Conservation (phyloP, 2,329 filamentous ascomycete species). For the Pseudocercospora macadamiae region DNA sequence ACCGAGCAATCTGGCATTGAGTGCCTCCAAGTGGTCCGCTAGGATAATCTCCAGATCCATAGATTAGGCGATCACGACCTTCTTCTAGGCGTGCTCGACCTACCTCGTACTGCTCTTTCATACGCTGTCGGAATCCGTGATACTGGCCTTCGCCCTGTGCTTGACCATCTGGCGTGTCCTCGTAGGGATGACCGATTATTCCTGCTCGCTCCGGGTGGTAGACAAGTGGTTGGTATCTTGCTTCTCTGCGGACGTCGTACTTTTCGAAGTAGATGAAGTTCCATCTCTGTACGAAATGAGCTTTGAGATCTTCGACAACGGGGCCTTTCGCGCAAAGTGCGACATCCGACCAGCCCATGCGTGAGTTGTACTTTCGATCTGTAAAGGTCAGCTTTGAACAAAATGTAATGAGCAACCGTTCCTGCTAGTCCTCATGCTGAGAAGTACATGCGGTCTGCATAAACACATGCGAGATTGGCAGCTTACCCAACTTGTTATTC, state of each 20-base stretch:
- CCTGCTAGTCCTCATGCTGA: too few species aligned
- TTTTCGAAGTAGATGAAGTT: conserved; percentile 88
- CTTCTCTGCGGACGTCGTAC: conserved; percentile 64
- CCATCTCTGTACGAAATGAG: conserved; percentile 85
- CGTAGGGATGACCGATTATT: conserved; percentile 39
- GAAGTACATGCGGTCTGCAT: too few species aligned
- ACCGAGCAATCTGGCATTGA: conserved; percentile 76
- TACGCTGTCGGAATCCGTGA: conserved; percentile 36
- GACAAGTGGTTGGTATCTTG: conserved; percentile 49
- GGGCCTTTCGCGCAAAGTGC: conserved; percentile 75
- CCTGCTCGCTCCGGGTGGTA: conserved; percentile 41
- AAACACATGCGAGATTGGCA: too few species aligned
- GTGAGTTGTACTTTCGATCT: conserved; percentile 68
- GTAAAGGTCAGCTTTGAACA: too few species aligned
- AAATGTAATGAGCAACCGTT: too few species aligned
- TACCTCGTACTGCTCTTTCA: conserved; percentile 34
- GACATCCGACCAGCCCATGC: conserved; percentile 94
- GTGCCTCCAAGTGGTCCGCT: conserved; percentile 67
- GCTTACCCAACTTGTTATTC: conserved; percentile 84
- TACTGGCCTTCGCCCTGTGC: conserved; percentile 35
- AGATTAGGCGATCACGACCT: conserved; percentile 24
- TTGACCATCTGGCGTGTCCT: conserved; percentile 28
- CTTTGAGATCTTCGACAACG: conserved; percentile 72
- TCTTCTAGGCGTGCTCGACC: conserved; percentile 31
- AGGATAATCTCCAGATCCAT: conserved; percentile 27